Base-by-base conservation (phyloP, 345 rosid genomes). In the Eucalyptus fibrosa region DNA sequence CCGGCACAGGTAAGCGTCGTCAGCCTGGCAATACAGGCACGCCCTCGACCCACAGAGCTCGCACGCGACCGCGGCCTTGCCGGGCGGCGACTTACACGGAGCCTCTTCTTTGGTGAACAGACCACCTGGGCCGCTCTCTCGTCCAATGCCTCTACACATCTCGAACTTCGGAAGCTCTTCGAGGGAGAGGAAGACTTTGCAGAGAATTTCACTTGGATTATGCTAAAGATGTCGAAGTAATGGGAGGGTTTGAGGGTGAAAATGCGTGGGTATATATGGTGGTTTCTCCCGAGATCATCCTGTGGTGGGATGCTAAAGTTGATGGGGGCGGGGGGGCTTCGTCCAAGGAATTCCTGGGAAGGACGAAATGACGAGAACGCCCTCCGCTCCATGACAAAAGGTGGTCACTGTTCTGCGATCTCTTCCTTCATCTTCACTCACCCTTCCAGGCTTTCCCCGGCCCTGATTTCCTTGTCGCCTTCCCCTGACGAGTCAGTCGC, bases 1-100 rank as follows among this genome's bases (percentile, higher is more conserved):
- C 62, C 91, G 50, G 90, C 99, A 97, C 1, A 96, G 94, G 87
- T 88, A 96, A 3, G 99, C 98, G 85, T 95, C 92, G 89, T 97
- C 99, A 5, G 99, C 99, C 88, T 93, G 96, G 90, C 99, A 97
- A 87, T 95, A 97, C 82, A 96, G 89, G 44, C 92, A 87, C 34
- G 98, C 98, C 82, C 90, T 90, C 11, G 92, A 83, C 6, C 92
- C 93, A 40, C 99, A 97, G 1, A 97, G 95, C 94, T 94, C 98
- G 89, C 99, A 97, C 30, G 87, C 87, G 47, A 93, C 92, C 42
- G 89, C 87, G 18, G 50, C 89, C 87, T 24, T 72, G 87, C 28
- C 47, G 86, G 87, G 92, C 50, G 89, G 16, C 5, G 91, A 81
- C 34, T 32, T 16, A 34, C 44, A 42, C 0, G 60, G 19, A 65